phyloP scores from a whole-genome alignment of 257 asterid species.

The Salvia miltiorrhiza region DNA sequence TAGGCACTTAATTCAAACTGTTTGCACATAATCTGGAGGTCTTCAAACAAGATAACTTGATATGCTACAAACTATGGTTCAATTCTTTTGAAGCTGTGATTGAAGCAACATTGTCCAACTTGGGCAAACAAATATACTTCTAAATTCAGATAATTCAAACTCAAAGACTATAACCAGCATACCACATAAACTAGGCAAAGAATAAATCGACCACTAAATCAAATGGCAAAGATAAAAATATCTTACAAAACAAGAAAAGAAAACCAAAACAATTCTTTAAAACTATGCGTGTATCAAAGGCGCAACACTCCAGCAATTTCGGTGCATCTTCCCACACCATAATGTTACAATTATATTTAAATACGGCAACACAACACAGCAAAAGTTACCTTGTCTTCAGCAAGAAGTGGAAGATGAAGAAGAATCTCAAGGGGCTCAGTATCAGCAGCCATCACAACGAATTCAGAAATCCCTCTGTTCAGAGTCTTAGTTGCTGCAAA shows the following conservation, averaged over 20 bases:
- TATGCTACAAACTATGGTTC: too few relatives aligned
- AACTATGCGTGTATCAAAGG: neutral
- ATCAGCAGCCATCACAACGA: slow-evolving; percentile 91
- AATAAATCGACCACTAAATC: neutral
- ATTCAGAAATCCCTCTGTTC: slow-evolving; percentile 89
- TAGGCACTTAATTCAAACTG: neutral
- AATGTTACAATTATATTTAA: neutral
- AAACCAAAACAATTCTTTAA: neutral
- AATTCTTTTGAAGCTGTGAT: neutral
- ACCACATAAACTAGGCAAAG: neutral
- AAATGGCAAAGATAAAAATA: neutral
- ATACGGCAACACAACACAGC: neutral
- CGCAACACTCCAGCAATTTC: neutral
- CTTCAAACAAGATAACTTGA: neutral
- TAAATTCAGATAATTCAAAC: neutral
- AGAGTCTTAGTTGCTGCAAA: slow-evolving; percentile 88
- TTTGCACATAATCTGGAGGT: neutral
- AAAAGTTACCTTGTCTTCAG: too few relatives aligned
- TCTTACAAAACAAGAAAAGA: neutral
- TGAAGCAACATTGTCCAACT: neutral
- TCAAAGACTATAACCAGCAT: neutral
- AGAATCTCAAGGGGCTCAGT: slow-evolving; percentile 93
- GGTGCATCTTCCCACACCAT: neutral
- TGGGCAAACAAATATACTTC: too few relatives aligned
- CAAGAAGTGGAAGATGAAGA: slow-evolving; percentile 93